Evolutionary conservation across 306 rosid species (phyloP), one percentile per base, ranked within the genome.

Genomic region (Cucurbita argyrosperma): DNA sequence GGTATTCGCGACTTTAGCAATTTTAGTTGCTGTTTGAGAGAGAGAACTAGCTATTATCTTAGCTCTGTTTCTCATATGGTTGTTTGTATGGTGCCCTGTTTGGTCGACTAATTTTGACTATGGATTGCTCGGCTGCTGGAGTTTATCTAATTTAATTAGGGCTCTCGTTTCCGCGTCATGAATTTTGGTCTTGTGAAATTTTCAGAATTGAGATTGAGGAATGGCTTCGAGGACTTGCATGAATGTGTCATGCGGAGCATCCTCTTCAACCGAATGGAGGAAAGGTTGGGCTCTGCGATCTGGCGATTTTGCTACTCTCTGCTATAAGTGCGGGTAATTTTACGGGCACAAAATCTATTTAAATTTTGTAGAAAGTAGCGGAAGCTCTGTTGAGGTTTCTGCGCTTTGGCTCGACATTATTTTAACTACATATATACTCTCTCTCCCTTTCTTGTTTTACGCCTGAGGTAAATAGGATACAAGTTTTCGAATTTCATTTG

Each of bases 251-350:
- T 94, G 98, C 78, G 84, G 87, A 53, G 74, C 86, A 21, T 81
- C 86, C 52, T 80, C 85, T 68, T 84, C 96, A 79, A 80, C 77
- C 68, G 89, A 87, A 50, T 94, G 96, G 98, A 89, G 84, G 54
- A 90, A 83, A 85, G 98, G 97, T 54, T 94, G 98, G 98, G 77
- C 88, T 42, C 79, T 94, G 83, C 96, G 97, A 94, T 94, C 97
- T 74, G 97, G 97, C 39, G 90, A 91, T 77, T 86, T 86, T 80
- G 95, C 92, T 43, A 86, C 84, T 83, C 97, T 94, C 49, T 94
- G 98, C 62, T 87, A 88, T 80, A 88, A 90, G 80, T 94, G 98
- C 96, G 89, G 97, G 98, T 94, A 86, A 73, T 8, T 83, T 82
- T 75, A 6, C 51, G 30, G 49, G 39, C 30, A 53, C 15, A 14